Evolutionary conservation across 2,329 filamentous ascomycete genomes (phyloP).

Genomic region (Pyrenophora seminiperda): DNA sequence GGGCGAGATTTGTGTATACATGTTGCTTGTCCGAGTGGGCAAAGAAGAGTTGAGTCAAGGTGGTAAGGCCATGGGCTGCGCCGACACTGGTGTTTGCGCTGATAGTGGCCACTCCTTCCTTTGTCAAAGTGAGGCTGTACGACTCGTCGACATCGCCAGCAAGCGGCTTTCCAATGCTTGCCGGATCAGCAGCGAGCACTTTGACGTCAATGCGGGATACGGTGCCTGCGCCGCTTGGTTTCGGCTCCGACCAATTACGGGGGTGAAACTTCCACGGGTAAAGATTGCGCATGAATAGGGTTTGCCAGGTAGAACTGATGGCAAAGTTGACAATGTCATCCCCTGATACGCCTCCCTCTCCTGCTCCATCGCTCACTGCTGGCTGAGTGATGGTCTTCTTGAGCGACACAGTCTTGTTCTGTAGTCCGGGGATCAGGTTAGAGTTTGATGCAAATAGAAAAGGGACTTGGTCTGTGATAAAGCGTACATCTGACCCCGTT

Average conservation of each 20-base stretch:
- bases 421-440: slow-evolving; percentile 20
- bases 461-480: slow-evolving; percentile 19
- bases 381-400: slow-evolving; percentile 16
- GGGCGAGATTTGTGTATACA: slow-evolving; percentile 72
- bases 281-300: slow-evolving; percentile 70
- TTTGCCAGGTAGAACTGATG: slow-evolving; percentile 61
- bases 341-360: slow-evolving; percentile 49
- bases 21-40: slow-evolving; percentile 62
- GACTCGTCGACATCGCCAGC: slow-evolving; percentile 74
- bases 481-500: slow-evolving; percentile 42
- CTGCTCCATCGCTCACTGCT: slow-evolving; percentile 3
- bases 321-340: slow-evolving; percentile 55
- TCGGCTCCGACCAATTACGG: slow-evolving; percentile 68
- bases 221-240: slow-evolving; percentile 50
- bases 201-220: slow-evolving; percentile 67
- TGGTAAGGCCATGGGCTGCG: slow-evolving; percentile 73
- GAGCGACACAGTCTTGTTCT: slow-evolving; percentile 18
- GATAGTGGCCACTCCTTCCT: slow-evolving; percentile 65
- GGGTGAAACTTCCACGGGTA: slow-evolving; percentile 79
- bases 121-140: slow-evolving; percentile 68
- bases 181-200: slow-evolving; percentile 62
- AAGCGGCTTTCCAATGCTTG: slow-evolving; percentile 63
- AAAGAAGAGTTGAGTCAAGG: slow-evolving; percentile 81
- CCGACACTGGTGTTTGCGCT: slow-evolving; percentile 70
- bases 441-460: slow-evolving; percentile 25